A percentile compares a stretch with the other conserved stretches of the same genome.
Conservation (phyloP, 768 basidiomycete species). For the Serendipita sp. region DNA sequence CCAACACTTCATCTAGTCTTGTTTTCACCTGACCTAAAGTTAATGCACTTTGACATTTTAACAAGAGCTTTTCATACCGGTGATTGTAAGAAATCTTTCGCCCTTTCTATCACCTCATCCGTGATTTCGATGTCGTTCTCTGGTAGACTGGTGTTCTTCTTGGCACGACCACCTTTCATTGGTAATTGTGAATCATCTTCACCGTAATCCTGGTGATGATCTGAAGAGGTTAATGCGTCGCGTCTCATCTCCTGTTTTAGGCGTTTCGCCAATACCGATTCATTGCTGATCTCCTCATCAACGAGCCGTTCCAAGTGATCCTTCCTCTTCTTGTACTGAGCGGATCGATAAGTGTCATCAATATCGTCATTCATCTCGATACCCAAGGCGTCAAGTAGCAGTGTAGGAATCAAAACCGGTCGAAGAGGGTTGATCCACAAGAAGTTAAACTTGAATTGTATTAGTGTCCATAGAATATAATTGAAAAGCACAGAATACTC, state of each 20-base stretch:
- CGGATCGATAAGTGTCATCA: slow-evolving; percentile 12
- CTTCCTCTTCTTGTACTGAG: slow-evolving; percentile 4
- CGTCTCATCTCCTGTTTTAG: slow-evolving; percentile 58
- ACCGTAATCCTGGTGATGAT: slow-evolving; percentile 25
- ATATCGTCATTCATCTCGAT: slow-evolving; percentile 21
- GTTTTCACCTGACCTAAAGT: slow-evolving; percentile 44
- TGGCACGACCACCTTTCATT: background rate
- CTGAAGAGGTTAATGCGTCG: slow-evolving; percentile 46
- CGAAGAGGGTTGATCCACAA: slow-evolving; percentile 60
- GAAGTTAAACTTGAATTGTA: slow-evolving; percentile 50
- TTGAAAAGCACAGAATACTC: slow-evolving; percentile 16
- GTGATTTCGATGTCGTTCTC: slow-evolving; percentile 25
- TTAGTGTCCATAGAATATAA: background rate
- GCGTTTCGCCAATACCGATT: slow-evolving; percentile 21
- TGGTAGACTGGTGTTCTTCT: slow-evolving; percentile 12
- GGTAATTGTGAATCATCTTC: slow-evolving; percentile 15
- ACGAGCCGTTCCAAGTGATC: background rate
- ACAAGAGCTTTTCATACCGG: slow-evolving; percentile 26
- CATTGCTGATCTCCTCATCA: slow-evolving; percentile 13
- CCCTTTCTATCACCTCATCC: slow-evolving; percentile 48
- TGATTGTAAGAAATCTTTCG: slow-evolving; percentile 47
- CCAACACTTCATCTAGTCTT: slow-evolving; percentile 47
- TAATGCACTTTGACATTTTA: background rate
- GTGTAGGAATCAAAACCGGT: slow-evolving; percentile 47
- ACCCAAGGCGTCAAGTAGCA: slow-evolving; percentile 40